Base-by-base conservation (phyloP, 768 basidiomycete species). In the Calvatia gigantea region DNA sequence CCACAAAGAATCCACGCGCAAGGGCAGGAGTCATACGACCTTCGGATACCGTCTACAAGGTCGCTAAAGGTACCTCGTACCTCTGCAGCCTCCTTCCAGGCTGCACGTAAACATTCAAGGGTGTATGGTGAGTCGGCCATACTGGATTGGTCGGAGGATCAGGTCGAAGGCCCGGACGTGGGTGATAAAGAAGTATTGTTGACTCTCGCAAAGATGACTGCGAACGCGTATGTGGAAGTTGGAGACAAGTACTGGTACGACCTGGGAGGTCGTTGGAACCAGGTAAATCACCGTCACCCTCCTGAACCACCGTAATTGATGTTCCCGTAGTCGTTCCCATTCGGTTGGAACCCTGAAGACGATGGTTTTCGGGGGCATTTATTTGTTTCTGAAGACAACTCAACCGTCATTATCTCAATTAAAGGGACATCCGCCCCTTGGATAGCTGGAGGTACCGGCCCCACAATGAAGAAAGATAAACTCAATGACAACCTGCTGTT, bases 401-500 rank as follows among this genome's bases (percentile, higher is more conserved):
- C 84, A 12, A 96, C 91, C 0, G 90, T 98, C 21, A 75, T 97
- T 27, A 76, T 98, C 51, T 82, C 92, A 21, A 78, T 98, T 70
- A 98, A 98, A 65, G 96, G 96, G n/a, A 98, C 96, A 0, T 91
- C 91, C 1, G 85, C 89, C 1, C 75, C 87, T 7, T 79, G 86
- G 64, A 78, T 91, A 6, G 74, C 74, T 0, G 79, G 79, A 14
- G 84, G 83, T 15, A 87, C 89, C 2, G 93, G 94, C 4, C 86
- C 90, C 11, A 97, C 95, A 7, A 79, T 83, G 37, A 80, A 77
- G 64, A 97, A 89, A 69, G 96, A 98, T 75, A 96, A 94, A 72
- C 70, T 87, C 56, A 98, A 98, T 70, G 95, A 98, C 64, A 98
- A 96, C 65, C 73, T 95, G n/a, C 73, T 98, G 31, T 96, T 96